These are phyloP conservation scores for Ustilaginoidea virens DNA, from an alignment of 2,329 filamentous ascomycete species.

Conservation along the genomic window DNA sequence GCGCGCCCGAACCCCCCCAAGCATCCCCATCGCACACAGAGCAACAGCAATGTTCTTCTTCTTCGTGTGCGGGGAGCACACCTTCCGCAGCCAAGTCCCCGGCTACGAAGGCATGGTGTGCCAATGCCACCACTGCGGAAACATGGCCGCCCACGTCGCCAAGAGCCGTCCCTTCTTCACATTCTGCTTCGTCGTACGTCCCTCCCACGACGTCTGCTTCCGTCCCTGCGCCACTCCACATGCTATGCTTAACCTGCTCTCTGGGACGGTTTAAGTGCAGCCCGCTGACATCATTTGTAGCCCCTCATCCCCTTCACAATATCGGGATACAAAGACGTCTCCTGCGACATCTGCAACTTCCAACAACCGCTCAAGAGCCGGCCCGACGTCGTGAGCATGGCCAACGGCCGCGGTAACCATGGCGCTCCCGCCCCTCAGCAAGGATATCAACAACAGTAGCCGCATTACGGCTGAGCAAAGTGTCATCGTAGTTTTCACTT, in stretches of 20 bases:
- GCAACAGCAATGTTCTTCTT: slow-evolving; percentile 38
- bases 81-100: slow-evolving; percentile 41
- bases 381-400: slow-evolving; percentile 39
- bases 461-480: slow-evolving; percentile 15
- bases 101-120: slow-evolving; percentile 47
- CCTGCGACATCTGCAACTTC: slow-evolving; percentile 64
- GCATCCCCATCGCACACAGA: background rate
- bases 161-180: slow-evolving; percentile 62
- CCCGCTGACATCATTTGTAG: slow-evolving; percentile 22
- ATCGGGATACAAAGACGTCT: slow-evolving; percentile 51
- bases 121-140: slow-evolving; percentile 52
- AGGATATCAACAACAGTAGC: slow-evolving; percentile 16
- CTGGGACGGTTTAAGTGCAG: too few species aligned
- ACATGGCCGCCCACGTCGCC: slow-evolving; percentile 43
- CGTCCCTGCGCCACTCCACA: too few species aligned
- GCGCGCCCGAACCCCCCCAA: too few species aligned
- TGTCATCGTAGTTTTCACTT: too few species aligned
- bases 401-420: slow-evolving; percentile 20
- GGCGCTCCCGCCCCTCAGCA: slow-evolving; percentile 14
- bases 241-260: too few species aligned
- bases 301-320: slow-evolving; percentile 58
- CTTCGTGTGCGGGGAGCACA: slow-evolving; percentile 46
- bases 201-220: background rate
- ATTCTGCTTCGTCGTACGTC: slow-evolving; percentile 55
- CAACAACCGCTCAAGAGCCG: slow-evolving; percentile 48